These are phyloP conservation scores for Grosmannia penicillata DNA, from an alignment of 2,329 filamentous ascomycete species.

Conservation along the genomic window DNA sequence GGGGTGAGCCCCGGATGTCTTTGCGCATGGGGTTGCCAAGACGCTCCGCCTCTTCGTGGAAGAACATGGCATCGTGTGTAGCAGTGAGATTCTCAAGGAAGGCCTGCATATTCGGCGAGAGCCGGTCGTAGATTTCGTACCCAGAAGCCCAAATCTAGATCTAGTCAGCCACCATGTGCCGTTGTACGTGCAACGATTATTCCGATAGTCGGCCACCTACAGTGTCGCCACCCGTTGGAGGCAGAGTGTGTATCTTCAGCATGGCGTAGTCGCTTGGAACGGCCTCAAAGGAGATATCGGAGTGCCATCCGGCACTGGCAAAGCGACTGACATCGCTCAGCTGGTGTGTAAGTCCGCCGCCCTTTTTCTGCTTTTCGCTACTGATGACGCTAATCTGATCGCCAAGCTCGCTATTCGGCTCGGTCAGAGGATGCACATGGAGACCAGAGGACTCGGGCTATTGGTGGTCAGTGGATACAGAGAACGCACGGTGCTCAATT, in stretches of 20 bases:
- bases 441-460: conserved; percentile 40
- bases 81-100: conserved; percentile 31
- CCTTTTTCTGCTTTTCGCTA: conserved; percentile 31
- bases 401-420: conserved; percentile 35
- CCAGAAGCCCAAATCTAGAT: conserved; percentile 22
- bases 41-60: conserved; percentile 31
- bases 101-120: conserved; percentile 29
- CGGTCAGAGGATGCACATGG: conserved; percentile 45
- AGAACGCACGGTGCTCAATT: neutral
- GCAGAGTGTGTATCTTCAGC: conserved; percentile 32
- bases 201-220: too few relatives aligned
- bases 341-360: conserved; percentile 34
- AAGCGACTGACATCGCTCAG: conserved; percentile 31
- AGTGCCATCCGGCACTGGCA: conserved; percentile 29
- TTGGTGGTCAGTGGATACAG: conserved; percentile 25
- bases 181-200: too few relatives aligned
- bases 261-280: conserved; percentile 38
- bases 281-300: conserved; percentile 30
- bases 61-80: conserved; percentile 27
- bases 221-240: conserved; percentile 18
- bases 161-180: too few relatives aligned
- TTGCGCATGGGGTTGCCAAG: conserved; percentile 22
- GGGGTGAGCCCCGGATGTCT: conserved; percentile 33
- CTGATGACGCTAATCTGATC: conserved; percentile 45
- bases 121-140: conserved; percentile 32